Percentiles rank a stretch among this genome's conserved stretches.
phyloP scores from a whole-genome alignment of 257 asterid genomes.

The Nicotiana sylvestris region DNA sequence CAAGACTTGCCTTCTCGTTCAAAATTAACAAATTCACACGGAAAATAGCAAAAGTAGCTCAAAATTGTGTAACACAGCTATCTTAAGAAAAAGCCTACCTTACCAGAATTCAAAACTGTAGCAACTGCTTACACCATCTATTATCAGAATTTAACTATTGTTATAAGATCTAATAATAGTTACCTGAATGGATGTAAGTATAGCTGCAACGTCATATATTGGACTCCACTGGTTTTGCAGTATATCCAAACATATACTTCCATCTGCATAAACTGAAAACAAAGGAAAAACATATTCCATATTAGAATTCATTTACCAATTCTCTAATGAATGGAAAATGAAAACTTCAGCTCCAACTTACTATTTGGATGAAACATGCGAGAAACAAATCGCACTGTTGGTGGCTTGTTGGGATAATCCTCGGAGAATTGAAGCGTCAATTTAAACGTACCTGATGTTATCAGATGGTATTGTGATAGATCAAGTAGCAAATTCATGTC shows the following conservation, averaged over 20 bases:
- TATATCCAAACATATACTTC: conserved; percentile 91
- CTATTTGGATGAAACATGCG: conserved; percentile 89
- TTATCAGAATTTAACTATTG: not conserved
- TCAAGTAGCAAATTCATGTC: not conserved
- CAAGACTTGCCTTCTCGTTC: not conserved
- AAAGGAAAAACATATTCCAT: conserved; percentile 7
- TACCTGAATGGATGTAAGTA: conserved; percentile 91
- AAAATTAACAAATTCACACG: not conserved
- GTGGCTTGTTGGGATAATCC: conserved; percentile 84
- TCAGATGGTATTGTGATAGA: conserved; percentile 19
- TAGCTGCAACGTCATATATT: conserved; percentile 89
- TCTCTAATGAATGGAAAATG: not conserved
- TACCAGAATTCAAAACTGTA: not conserved
- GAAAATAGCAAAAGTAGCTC: not conserved
- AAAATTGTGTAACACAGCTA: not conserved
- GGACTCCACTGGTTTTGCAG: conserved; percentile 99
- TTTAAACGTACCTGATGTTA: conserved; percentile 60
- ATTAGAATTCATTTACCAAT: conserved; percentile 3
- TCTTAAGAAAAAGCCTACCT: not conserved
- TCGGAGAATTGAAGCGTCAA: conserved; percentile 67
- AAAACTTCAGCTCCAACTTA: conserved; percentile 31
- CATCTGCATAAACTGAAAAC: conserved; percentile 82
- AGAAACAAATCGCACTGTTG: conserved; percentile 76
- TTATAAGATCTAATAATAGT: not conserved
- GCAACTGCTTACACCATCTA: not conserved